Conservation (phyloP, 2,329 filamentous ascomycete genomes). For the Claviceps digitariae region DNA sequence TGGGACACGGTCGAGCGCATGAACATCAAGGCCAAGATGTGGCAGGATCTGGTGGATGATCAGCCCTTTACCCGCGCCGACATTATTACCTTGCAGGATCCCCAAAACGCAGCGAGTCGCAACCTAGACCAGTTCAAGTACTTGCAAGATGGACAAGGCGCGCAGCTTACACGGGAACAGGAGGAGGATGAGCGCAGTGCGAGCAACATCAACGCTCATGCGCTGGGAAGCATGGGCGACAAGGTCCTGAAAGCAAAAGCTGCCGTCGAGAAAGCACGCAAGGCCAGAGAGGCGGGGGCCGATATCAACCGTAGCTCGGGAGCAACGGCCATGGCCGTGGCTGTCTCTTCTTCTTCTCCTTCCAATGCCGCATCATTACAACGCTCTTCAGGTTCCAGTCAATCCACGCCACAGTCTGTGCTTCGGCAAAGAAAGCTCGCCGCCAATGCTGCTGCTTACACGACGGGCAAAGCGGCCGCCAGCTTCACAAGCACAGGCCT, state of each 20-base stretch:
- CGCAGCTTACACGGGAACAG: conserved; percentile 55
- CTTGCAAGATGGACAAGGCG: conserved; percentile 65
- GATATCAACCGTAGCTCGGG: conserved; percentile 41
- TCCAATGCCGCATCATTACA: conserved; percentile 9
- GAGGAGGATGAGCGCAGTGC: conserved; percentile 50
- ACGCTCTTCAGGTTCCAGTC: not conserved
- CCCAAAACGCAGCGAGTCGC: conserved; percentile 71
- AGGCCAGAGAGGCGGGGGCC: conserved; percentile 50
- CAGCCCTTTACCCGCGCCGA: conserved; percentile 77
- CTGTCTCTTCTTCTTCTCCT: conserved; percentile 13
- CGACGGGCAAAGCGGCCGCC: conserved; percentile 79
- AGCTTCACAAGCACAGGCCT: conserved; percentile 92
- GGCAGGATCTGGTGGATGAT: conserved; percentile 81
- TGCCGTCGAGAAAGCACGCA: conserved; percentile 80
- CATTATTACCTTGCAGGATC: conserved; percentile 92
- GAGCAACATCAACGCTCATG: conserved; percentile 62
- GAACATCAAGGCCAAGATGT: conserved; percentile 95
- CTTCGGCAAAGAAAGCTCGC: conserved; percentile 47
- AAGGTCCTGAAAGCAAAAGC: conserved; percentile 89
- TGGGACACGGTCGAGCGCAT: conserved; percentile 91
- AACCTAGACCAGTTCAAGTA: conserved; percentile 85
- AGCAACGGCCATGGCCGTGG: conserved; percentile 21
- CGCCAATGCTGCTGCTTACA: conserved; percentile 81
- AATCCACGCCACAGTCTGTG: conserved; percentile 16
- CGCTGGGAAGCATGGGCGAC: conserved; percentile 61